Percentiles rank a stretch among this genome's conserved stretches.
phyloP scores from a whole-genome alignment of 2,329 filamentous ascomycete genomes.

The Epichloe gansuensis region DNA sequence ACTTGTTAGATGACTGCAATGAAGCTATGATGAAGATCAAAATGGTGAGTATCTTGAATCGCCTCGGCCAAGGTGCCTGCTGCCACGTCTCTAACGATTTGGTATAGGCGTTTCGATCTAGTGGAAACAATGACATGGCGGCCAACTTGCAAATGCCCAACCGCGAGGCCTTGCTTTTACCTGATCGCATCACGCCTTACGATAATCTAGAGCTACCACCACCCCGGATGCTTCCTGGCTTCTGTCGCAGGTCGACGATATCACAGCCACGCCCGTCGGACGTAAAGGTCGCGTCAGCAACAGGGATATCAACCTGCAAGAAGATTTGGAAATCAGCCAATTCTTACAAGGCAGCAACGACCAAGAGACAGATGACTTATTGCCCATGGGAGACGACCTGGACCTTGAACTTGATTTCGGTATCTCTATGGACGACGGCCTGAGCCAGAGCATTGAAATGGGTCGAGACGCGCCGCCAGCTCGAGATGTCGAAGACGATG shows the following conservation, averaged over 20 bases:
- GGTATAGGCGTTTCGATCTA: constrained; percentile 76
- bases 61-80: not conserved
- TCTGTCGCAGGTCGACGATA: constrained; percentile 60
- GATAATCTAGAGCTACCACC: constrained; percentile 69
- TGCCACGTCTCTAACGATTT: constrained; percentile 17
- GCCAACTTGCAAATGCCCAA: constrained; percentile 68
- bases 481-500: constrained; percentile 55
- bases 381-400: constrained; percentile 51
- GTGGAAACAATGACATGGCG: constrained; percentile 91
- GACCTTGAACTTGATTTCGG: constrained; percentile 66
- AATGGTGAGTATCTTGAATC: constrained; percentile 51
- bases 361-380: constrained; percentile 45
- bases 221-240: constrained; percentile 82
- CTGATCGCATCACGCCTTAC: constrained; percentile 85
- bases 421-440: constrained; percentile 58
- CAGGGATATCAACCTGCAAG: constrained; percentile 56
- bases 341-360: constrained; percentile 58
- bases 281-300: constrained; percentile 46
- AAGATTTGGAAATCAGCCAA: constrained; percentile 64
- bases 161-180: constrained; percentile 75
- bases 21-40: constrained; percentile 97
- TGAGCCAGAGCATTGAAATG: constrained; percentile 64
- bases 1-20: constrained; percentile 92
- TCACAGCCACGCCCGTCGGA: constrained; percentile 38
- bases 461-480: constrained; percentile 73